Conservation (phyloP, 352 stramenopile genomes). For the Globisporangium emineosum region DNA sequence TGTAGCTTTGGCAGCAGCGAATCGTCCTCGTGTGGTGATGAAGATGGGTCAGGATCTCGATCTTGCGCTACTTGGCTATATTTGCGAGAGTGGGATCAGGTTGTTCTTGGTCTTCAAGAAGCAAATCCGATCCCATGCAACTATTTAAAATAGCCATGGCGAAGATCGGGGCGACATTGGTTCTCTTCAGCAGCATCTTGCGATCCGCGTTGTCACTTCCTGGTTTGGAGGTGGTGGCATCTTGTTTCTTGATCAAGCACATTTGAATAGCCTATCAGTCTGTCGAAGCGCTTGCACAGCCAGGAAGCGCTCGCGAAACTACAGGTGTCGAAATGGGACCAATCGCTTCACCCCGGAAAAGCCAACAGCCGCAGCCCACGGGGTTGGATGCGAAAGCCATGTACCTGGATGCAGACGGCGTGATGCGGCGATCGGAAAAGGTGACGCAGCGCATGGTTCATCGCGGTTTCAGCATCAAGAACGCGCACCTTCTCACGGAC, state of each 20-base stretch:
- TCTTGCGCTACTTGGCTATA: not conserved
- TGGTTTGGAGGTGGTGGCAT: not conserved
- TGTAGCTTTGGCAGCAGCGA: no score
- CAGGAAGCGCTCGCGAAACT: not conserved
- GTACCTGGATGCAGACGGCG: slow-evolving; percentile 32
- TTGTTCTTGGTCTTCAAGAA: not conserved
- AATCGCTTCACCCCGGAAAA: slow-evolving; percentile 2
- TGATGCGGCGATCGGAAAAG: slow-evolving; percentile 27
- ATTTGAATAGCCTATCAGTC: not conserved
- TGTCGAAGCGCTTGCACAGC: not conserved
- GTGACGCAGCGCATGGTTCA: slow-evolving; percentile 33
- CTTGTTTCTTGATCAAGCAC: not conserved
- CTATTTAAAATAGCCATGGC: not conserved
- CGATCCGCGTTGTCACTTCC: not conserved
- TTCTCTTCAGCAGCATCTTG: not conserved
- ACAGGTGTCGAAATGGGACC: not conserved
- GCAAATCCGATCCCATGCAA: not conserved
- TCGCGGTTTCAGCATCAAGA: slow-evolving; percentile 33
- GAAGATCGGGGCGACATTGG: not conserved
- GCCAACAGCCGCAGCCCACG: not conserved
- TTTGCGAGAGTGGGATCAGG: not conserved
- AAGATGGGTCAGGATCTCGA: not conserved
- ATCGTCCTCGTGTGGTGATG: slow-evolving; percentile 6
- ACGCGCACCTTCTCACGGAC: slow-evolving; percentile 18
- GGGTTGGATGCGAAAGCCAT: slow-evolving; percentile 20